phyloP scores from a whole-genome alignment of 2,329 filamentous ascomycete genomes.

The Pseudogymnoascus sp. region DNA sequence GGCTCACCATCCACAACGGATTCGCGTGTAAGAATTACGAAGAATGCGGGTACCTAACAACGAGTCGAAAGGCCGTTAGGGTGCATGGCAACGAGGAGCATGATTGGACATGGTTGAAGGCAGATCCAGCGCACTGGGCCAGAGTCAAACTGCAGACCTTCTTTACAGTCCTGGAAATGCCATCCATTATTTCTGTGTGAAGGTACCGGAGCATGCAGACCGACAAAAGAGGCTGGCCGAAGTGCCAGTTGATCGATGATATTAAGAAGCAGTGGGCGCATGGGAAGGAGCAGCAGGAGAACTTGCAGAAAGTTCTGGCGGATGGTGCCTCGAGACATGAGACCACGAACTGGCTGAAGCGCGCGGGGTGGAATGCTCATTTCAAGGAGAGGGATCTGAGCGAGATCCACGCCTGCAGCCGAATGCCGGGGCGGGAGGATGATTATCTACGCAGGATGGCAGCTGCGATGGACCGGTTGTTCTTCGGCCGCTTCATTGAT shows the following conservation, averaged over 20 bases:
- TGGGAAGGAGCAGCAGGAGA: background rate
- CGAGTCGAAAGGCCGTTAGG: background rate
- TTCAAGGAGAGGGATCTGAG: background rate
- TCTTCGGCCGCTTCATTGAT: background rate
- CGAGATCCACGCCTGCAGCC: background rate
- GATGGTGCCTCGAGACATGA: background rate
- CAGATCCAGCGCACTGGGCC: background rate
- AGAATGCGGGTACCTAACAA: background rate
- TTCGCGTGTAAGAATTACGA: too few species aligned
- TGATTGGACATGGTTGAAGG: background rate
- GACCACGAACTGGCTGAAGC: conserved; percentile 7
- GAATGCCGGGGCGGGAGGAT: background rate
- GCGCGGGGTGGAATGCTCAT: background rate
- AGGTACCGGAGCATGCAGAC: background rate
- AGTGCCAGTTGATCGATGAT: background rate
- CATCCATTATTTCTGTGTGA: conserved; percentile 8
- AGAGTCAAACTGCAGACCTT: background rate
- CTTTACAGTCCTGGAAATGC: background rate
- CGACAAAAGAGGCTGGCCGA: background rate
- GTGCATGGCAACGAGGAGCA: background rate
- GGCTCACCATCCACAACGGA: background rate
- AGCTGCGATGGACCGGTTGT: background rate
- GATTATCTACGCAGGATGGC: background rate
- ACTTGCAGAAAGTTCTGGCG: background rate
- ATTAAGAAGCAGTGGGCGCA: background rate